Percentiles rank a stretch among this genome's conserved stretches.
Evolutionary conservation across 2,329 filamentous ascomycete genomes (phyloP).

Genomic region (Trichophaea hybrida): DNA sequence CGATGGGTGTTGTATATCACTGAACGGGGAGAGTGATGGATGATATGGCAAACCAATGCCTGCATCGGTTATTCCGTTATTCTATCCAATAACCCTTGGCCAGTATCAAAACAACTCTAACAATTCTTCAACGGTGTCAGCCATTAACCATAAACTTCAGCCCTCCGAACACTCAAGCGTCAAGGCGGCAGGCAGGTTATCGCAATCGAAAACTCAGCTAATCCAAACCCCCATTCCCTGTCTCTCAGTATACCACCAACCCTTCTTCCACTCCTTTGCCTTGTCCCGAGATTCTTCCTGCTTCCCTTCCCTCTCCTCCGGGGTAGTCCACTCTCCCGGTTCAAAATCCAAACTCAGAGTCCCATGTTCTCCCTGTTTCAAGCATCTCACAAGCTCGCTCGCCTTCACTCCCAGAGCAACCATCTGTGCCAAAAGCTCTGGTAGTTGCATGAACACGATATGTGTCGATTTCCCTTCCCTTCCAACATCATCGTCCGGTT

Average conservation of each 20-base stretch:
- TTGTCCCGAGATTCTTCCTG: slow-evolving; percentile 2
- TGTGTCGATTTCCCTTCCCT: slow-evolving; percentile 10
- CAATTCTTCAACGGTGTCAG: no score
- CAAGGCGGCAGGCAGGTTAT: no score
- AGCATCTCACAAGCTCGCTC: slow-evolving; percentile 1
- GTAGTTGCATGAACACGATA: slow-evolving; percentile 10
- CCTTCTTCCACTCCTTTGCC: slow-evolving; percentile 10
- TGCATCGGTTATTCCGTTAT: no score
- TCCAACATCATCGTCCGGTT: background rate
- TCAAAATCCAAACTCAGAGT: background rate
- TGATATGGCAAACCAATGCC: no score
- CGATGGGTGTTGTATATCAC: no score
- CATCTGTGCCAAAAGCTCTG: slow-evolving; percentile 12
- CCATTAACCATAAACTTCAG: no score
- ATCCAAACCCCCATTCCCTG: slow-evolving; percentile 11
- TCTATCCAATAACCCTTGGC: no score
- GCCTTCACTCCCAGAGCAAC: slow-evolving; percentile 6
- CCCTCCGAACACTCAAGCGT: no score
- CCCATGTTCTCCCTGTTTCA: slow-evolving; percentile 11
- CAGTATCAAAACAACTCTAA: no score
- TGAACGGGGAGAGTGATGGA: no score
- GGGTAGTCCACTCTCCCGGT: background rate
- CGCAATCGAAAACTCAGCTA: background rate
- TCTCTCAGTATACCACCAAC: slow-evolving; percentile 15
- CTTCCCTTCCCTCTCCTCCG: slow-evolving; percentile 1